Evolutionary conservation across 116 monocot species (phyloP).

Genomic region (Thalassia testudinum): DNA sequence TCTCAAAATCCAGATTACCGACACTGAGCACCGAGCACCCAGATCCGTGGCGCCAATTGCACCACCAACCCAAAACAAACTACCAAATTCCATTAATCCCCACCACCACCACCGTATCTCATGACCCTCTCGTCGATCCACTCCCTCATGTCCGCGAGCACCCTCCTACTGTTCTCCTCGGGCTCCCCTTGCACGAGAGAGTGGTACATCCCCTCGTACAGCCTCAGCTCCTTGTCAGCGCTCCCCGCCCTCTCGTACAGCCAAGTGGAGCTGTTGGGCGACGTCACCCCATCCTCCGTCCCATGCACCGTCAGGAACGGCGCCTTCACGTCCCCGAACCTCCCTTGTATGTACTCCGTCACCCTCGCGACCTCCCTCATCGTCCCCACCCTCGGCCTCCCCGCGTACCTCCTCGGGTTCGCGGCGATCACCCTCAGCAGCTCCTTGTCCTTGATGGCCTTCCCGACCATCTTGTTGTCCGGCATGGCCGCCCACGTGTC

Average conservation of each 20-base stretch:
- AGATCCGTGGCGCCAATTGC: too few relatives aligned
- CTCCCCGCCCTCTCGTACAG: slow-evolving; percentile 67
- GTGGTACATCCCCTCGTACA: slow-evolving; percentile 82
- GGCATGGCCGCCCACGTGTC: slow-evolving; percentile 94
- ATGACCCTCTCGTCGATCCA: slow-evolving; percentile 74
- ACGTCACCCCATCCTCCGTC: slow-evolving; percentile 66
- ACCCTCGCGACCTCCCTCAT: slow-evolving; percentile 75
- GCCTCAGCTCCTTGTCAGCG: slow-evolving; percentile 51
- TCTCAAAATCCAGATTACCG: too few relatives aligned
- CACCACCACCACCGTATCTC: slow-evolving; percentile 34
- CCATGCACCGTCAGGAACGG: slow-evolving; percentile 81
- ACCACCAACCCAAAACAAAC: too few relatives aligned
- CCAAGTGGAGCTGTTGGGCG: slow-evolving; percentile 47
- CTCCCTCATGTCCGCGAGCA: slow-evolving; percentile 54
- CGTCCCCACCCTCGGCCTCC: slow-evolving; percentile 66
- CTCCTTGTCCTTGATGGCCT: slow-evolving; percentile 60
- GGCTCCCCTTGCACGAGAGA: slow-evolving; percentile 93
- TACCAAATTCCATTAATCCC: too few relatives aligned
- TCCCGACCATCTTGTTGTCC: slow-evolving; percentile 89
- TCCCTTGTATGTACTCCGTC: slow-evolving; percentile 34
- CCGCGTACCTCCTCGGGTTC: slow-evolving; percentile 68
- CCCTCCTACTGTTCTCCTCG: slow-evolving; percentile 56
- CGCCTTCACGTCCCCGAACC: slow-evolving; percentile 34
- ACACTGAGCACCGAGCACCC: too few relatives aligned
- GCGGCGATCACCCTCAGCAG: slow-evolving; percentile 51